Evolutionary conservation across 1,284 basidiomycete species (phyloP).

Genomic region (Inonotus hispidus): DNA sequence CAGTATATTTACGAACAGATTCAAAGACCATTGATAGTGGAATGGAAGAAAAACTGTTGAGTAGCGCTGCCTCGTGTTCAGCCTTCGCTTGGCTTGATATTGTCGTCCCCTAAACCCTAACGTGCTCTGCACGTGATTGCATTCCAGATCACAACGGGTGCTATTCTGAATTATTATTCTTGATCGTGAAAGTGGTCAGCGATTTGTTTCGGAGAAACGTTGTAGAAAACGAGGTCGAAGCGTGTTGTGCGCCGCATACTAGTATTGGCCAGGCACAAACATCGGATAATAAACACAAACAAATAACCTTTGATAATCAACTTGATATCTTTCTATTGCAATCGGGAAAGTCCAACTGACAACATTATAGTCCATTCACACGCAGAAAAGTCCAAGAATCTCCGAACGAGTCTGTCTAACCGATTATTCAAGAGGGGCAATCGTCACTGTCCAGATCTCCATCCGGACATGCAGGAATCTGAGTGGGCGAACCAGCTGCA

Average conservation of each 20-base stretch:
- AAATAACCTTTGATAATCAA: not conserved
- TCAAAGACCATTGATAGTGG: no score
- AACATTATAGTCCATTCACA: not conserved
- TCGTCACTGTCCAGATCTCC: conserved; percentile 12
- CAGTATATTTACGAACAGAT: not conserved
- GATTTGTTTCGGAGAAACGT: not conserved
- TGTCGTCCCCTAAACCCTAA: not conserved
- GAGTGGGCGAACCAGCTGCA: not conserved
- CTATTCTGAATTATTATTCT: no score
- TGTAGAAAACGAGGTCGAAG: not conserved
- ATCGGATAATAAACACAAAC: not conserved
- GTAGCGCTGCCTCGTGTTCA: not conserved
- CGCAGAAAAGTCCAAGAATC: not conserved
- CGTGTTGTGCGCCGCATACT: not conserved
- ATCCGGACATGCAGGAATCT: conserved; percentile 17
- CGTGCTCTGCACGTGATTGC: no score
- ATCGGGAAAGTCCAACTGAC: not conserved
- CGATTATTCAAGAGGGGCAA: conserved; percentile 13
- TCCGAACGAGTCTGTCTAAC: not conserved
- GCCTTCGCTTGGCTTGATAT: not conserved
- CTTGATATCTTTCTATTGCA: not conserved
- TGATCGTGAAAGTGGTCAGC: no score
- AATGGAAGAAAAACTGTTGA: no score
- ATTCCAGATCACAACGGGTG: no score
- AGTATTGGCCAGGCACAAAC: not conserved